A percentile compares a stretch with the other conserved stretches of the same genome.
These are phyloP conservation scores for Tuber melanosporum DNA, from an alignment of 495 filamentous ascomycete genomes.

Conservation along the genomic window DNA sequence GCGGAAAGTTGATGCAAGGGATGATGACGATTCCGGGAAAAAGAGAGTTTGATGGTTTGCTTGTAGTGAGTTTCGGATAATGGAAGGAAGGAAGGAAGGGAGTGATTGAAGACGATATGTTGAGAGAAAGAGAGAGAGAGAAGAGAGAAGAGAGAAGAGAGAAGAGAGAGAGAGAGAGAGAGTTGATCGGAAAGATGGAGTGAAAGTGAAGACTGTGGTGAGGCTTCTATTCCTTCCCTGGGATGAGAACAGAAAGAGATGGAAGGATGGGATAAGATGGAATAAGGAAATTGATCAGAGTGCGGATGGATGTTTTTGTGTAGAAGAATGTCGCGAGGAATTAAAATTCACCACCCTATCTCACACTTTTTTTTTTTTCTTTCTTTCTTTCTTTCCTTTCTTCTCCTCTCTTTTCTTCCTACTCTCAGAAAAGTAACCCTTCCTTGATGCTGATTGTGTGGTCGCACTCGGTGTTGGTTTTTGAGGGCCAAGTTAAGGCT, in stretches of 20 bases:
- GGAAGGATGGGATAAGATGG: slow-evolving; percentile 28
- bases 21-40: slow-evolving; percentile 38
- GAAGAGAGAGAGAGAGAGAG: not conserved
- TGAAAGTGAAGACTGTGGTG: slow-evolving; percentile 6
- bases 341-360: slow-evolving; percentile 19
- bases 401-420: slow-evolving; percentile 16
- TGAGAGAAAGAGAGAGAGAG: slow-evolving; percentile 1
- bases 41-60: slow-evolving; percentile 37
- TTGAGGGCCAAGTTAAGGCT: slow-evolving; percentile 36
- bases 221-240: slow-evolving; percentile 1
- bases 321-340: slow-evolving; percentile 38
- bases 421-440: slow-evolving; percentile 18
- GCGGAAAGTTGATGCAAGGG: slow-evolving; percentile 39
- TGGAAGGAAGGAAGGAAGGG: slow-evolving; percentile 5
- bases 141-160: not conserved
- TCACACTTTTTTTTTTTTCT: slow-evolving; percentile 18
- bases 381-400: slow-evolving; percentile 12
- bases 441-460: slow-evolving; percentile 31
- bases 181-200: slow-evolving; percentile 1
- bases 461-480: slow-evolving; percentile 37
- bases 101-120: slow-evolving; percentile 8
- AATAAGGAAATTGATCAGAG: slow-evolving; percentile 23
- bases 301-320: slow-evolving; percentile 32
- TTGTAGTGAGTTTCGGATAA: slow-evolving; percentile 17
- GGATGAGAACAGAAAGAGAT: slow-evolving; percentile 38